Base-by-base conservation (phyloP, 2,329 filamentous ascomycete genomes). In the Pseudovirgaria hyperparasitica region DNA sequence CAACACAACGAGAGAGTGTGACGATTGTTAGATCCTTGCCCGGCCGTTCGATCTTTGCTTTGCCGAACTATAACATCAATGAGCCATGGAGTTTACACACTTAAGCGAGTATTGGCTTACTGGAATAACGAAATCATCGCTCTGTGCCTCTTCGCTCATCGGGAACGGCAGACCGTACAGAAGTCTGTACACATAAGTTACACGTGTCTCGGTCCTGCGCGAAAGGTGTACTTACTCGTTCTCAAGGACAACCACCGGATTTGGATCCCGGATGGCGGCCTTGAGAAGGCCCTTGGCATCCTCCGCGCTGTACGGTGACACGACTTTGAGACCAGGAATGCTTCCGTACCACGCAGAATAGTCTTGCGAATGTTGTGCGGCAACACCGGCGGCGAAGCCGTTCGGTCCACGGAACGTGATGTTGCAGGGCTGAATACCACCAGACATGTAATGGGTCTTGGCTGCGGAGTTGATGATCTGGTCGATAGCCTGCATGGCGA, bases 401-500 rank as follows among this genome's bases (percentile, higher is more conserved):
- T 98, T 98, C 62, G 90, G 90, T 29, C 90, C 90, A 56, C 90
- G 86, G 79, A 98, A 98, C 45, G 90, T 96, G 63, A 98, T 87
- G 69, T 96, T 96, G 67, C 90, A 98, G 48, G 90, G 90, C 65
- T 98, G 90, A 59, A 94, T 96, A 59, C 90, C 90, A 49, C 90
- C 90, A 39, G 90, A 96, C 90, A 98, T 98, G 71, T 98, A 98
- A 54, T 98, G 87, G 31, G 90, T 98, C 72, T 98, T 98, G 53
- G 85, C 90, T 45, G 70, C 90, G 26, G 87, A 96, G 76, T 98
- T 98, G 74, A 98, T 86, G 55, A 98, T 82, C 60, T 98, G 90
- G 59, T 98, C 90, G 60, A 98, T 98, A 55, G 90, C 84, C 67
- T 98, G 90, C 90, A 98, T 98, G 60, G 90, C 87, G 57, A 96